Evolutionary conservation across 2,329 filamentous ascomycete genomes (phyloP), one percentile per base, ranked within the genome.

Genomic region (Alternaria dauci): DNA sequence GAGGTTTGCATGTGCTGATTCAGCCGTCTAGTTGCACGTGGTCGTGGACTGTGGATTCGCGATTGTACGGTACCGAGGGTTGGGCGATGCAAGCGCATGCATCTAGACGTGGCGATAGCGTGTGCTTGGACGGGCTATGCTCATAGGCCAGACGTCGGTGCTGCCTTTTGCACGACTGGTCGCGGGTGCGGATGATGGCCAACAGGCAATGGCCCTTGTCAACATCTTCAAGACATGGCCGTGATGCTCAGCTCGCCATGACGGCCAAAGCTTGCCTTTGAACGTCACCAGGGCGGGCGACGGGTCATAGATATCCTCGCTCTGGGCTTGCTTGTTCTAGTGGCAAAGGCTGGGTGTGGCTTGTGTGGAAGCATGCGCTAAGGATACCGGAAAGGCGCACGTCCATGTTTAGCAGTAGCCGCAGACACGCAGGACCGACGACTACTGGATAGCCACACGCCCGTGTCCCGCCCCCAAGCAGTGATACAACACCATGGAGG

Each of bases 401-500:
- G 63, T 59, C 63, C 63, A 50, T 59, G 48, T 62, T 57, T 58
- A 55, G 64, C 59, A 60, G 53, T 58, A 52, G 52, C 59, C 54
- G 55, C 63, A 62, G 58, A 60, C 59, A 44, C 20, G 51, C 44
- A 59, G 56, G 56, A 59, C 51, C 43, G 51, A 59, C 50, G 63
- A 67, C 58, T 60, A 62, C 58, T 61, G 63, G 58, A 60, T 28
- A 54, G 50, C 50, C 56, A 59, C 51, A 42, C 43, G 28, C 20
- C n/a, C 61, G 64, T 61, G 66, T 68, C 65, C 63, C 71, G 68
- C 68, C 62, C 66, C n/a, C n/a, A 71, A 20, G 67, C 73, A 59
- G 68, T 70, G 61, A 60, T 66, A 68, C 69, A 74, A 69, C 73
- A 76, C 65, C 69, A 75, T 76, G 75, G 73, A 71, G 58, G 72